Percentiles rank a stretch among this genome's conserved stretches.
Evolutionary conservation across 2,329 filamentous ascomycete species (phyloP).

Genomic region (Graphilbum fragrans): DNA sequence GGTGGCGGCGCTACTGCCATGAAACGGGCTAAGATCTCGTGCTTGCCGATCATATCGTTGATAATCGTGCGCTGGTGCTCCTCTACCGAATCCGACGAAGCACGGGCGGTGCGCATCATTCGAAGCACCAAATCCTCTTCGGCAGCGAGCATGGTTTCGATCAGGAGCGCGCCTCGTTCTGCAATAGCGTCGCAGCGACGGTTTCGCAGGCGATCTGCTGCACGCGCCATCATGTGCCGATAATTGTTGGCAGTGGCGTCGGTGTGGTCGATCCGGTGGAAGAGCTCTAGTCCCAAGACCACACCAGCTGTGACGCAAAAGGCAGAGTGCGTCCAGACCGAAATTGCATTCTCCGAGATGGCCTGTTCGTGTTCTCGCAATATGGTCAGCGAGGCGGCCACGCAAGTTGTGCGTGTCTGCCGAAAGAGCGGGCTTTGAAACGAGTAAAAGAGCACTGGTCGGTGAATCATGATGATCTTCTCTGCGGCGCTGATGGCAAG

Average conservation of each 20-base stretch:
- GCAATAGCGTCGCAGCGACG: constrained; percentile 10
- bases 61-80: constrained; percentile 7
- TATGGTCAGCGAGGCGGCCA: constrained; percentile 21
- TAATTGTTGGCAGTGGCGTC: constrained; percentile 7
- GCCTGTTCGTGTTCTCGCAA: constrained; percentile 13
- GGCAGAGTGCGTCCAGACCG: constrained; percentile 15
- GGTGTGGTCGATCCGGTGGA: constrained; percentile 10
- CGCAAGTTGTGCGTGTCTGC: constrained; percentile 18
- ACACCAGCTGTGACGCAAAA: constrained; percentile 13
- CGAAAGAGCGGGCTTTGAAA: constrained; percentile 16
- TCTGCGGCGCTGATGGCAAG: constrained; percentile 23
- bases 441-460: constrained; percentile 18
- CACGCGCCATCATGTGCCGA: constrained; percentile 8
- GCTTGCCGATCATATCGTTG: constrained; percentile 10
- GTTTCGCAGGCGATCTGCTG: constrained; percentile 7
- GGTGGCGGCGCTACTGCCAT: constrained; percentile 2
- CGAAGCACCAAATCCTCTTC: constrained; percentile 12
- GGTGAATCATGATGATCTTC: constrained; percentile 26
- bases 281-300: constrained; percentile 12
- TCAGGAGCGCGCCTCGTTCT: constrained; percentile 8
- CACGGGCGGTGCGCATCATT: constrained; percentile 8
- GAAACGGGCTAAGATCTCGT: constrained; percentile 9
- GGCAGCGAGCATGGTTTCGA: constrained; percentile 10
- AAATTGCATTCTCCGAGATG: constrained; percentile 5
- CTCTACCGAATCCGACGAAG: background rate